Base-by-base conservation (phyloP, 2,329 filamentous ascomycete species). In the Didymellaceae sp. region DNA sequence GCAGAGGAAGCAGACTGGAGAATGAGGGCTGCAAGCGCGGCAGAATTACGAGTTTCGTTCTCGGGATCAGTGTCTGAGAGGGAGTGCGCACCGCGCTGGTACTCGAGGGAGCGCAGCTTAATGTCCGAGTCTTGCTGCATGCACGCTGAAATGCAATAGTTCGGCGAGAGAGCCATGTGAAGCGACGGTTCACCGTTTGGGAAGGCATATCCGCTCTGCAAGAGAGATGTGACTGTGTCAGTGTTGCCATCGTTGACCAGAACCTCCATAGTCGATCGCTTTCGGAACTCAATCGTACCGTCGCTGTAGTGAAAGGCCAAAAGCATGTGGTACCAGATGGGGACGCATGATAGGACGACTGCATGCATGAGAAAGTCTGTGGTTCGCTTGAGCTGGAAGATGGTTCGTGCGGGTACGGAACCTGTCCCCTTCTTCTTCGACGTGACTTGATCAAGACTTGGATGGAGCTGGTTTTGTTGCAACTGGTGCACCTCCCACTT, bases 171-270 rank as follows among this genome's bases (percentile, higher is more conserved):
- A 0, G 77, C 73, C 14, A 78, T 61, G 47, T 80, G 72, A 1
- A 78, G 51, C 17, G 64, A 87, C 52, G 88, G 82, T 10, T 84
- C 81, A 31, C 86, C 82, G 13, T 86, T 80, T 4, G 82, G 73
- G 66, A 89, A 94, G 6, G 82, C 80, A 71, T 95, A 96, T 1
- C 91, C 91, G 35, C 86, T 85, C 70, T 96, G 90, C 21, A 86
- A 79, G 21, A 95, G 78, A 48, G 85, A 88, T 54, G 82, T 84
- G 24, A 95, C 84, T 35, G 79, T 84, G 33, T 84, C 82, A 6
- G 84, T 74, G 61, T 88, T 87, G 21, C 82, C 80, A 47, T 87
- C 82, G 5, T 82, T 81, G 55, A 84, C 86, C 1, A 92, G 77
- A 44, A 86, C 80, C 4, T 84, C 80, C 82, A 96, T 87, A 0